Evolutionary conservation across 139 green algal genomes (phyloP).

Genomic region (Ettlia oleoabundans): DNA sequence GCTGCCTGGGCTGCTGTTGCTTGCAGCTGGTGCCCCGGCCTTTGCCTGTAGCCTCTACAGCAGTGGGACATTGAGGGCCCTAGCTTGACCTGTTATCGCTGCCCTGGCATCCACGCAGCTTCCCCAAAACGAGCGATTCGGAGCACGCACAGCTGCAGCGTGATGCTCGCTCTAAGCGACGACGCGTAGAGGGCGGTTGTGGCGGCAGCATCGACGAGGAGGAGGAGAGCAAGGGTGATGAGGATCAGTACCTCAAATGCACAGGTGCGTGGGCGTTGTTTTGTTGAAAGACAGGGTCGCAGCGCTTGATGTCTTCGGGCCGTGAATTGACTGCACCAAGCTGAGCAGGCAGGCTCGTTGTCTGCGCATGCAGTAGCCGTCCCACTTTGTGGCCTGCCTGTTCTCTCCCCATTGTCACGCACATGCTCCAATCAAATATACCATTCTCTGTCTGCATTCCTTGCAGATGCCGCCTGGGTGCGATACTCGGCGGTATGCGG

Average conservation of each 20-base stretch:
- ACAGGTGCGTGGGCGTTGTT: background rate
- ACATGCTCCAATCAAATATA: no score
- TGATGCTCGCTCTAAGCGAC: conserved; percentile 1
- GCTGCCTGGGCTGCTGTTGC: background rate
- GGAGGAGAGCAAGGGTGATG: conserved; percentile 8
- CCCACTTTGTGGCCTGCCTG: no score
- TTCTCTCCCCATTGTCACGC: no score
- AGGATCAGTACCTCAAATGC: background rate
- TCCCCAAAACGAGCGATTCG: background rate
- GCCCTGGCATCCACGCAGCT: background rate
- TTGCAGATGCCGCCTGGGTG: conserved; percentile 53
- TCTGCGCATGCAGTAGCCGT: background rate
- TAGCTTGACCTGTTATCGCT: background rate
- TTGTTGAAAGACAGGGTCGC: background rate
- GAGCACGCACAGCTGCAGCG: background rate
- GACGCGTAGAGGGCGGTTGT: background rate
- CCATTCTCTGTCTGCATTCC: no score
- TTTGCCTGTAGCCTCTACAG: background rate
- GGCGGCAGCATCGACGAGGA: background rate
- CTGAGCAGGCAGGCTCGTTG: no score
- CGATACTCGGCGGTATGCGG: conserved; percentile 57
- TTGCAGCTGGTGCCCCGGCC: no score
- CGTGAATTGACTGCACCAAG: no score
- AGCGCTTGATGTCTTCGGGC: no score
- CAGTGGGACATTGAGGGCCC: no score